Conservation (phyloP, 2,329 filamentous ascomycete genomes). For the Fulvia fulva region DNA sequence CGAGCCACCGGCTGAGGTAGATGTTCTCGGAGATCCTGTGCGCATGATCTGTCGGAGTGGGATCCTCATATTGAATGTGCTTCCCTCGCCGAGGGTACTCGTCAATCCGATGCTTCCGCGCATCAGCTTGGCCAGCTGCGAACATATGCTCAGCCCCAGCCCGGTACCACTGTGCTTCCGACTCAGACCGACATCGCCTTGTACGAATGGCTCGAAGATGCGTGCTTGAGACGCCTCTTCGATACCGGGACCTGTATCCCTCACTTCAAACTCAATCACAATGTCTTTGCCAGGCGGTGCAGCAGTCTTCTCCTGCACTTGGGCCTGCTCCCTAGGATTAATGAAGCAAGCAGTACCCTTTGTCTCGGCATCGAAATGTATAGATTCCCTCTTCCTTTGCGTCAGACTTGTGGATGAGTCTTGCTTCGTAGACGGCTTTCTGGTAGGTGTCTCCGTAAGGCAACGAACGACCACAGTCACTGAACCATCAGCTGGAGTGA, state of each 20-base stretch:
- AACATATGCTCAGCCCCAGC: slow-evolving; percentile 81
- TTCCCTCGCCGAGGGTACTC: slow-evolving; percentile 70
- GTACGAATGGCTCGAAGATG: slow-evolving; percentile 91
- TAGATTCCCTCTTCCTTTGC: not conserved
- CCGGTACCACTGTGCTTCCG: slow-evolving; percentile 90
- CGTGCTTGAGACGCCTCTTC: slow-evolving; percentile 70
- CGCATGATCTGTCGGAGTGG: slow-evolving; percentile 67
- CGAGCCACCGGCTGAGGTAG: slow-evolving; percentile 3
- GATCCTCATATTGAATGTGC: slow-evolving; percentile 76
- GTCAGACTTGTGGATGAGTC: not conserved
- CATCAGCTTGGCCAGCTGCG: slow-evolving; percentile 80
- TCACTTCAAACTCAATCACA: slow-evolving; percentile 80
- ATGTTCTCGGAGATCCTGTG: not conserved
- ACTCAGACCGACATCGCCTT: slow-evolving; percentile 83
- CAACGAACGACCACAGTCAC: slow-evolving; percentile 76
- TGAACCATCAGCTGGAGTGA: slow-evolving; percentile 71
- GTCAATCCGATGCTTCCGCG: slow-evolving; percentile 68
- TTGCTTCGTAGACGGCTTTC: slow-evolving; percentile 8
- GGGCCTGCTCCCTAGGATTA: slow-evolving; percentile 12
- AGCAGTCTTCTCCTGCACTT: slow-evolving; percentile 7
- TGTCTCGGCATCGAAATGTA: not conserved
- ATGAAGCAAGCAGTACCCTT: slow-evolving; percentile 18
- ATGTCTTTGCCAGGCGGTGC: slow-evolving; percentile 60
- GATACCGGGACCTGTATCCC: slow-evolving; percentile 85
- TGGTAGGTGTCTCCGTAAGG: slow-evolving; percentile 49